Base-by-base conservation (phyloP, 2,329 filamentous ascomycete species). In the Diaporthe destruens region DNA sequence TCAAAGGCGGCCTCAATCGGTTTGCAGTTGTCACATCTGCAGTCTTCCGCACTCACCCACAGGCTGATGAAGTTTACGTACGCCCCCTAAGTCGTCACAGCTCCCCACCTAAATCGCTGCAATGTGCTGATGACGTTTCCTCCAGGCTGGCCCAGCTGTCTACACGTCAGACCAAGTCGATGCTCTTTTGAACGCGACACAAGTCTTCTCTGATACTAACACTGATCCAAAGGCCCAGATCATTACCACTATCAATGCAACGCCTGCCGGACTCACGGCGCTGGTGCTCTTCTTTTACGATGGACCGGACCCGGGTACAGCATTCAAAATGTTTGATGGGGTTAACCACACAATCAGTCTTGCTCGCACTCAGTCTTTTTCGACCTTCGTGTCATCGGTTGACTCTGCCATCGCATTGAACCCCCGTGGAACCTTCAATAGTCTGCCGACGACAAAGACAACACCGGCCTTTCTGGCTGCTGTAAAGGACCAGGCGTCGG, bases 241-340 rank as follows among this genome's bases (percentile, higher is more conserved):
- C 4, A 80, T 81, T 65, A 75, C 77, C 14, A 79, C 78, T 0
- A 66, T 80, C 1, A 75, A 77, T 18, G 77, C 69, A n/a, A 47
- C 54, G 0, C 47, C 71, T 0, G n/a, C 59, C n/a, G 77, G 75
- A 0, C 54, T 72, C 7, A 34, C 44, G 2, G 71, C 75, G 0
- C 44, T 78, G 18, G 75, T 76, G 2, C 67, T 80, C 6, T 74
- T 77, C 53, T 80, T 80, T 70, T 77, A 80, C 69, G 79, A 80
- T 68, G 79, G 79, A 7, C 78, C 79, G 0, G 59, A 71, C 7
- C 74, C 76, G 42, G 77, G 77, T 7, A 49, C 65, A 11, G 71
- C 57, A 4, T 77, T 80, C 25, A 69, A 74, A 36, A 47, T 75
- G 16, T 80, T 78, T 49, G 76, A 78, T 20, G 71, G 53, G 8